Conservation (phyloP, 2,329 filamentous ascomycete species). For the Cladosporium halotolerans region DNA sequence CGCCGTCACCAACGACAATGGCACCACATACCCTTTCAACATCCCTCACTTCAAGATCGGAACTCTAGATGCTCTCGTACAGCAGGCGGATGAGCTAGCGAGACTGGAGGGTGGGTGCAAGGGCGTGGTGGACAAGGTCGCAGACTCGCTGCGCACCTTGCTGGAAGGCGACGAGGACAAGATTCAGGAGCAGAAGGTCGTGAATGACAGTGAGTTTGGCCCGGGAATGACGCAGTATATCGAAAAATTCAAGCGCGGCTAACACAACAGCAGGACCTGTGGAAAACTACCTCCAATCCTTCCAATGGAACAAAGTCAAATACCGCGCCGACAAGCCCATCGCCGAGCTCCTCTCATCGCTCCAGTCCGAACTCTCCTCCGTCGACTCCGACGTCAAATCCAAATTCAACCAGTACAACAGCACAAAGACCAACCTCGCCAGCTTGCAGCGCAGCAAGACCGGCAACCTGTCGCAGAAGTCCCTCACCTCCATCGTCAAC, state of each 20-base stretch:
- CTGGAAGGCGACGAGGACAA: slow-evolving; percentile 80
- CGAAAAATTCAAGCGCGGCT: neutral
- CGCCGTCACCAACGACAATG: slow-evolving; percentile 68
- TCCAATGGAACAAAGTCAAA: slow-evolving; percentile 96
- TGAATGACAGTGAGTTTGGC: slow-evolving; percentile 73
- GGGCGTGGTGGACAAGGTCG: slow-evolving; percentile 78
- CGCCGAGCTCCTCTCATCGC: slow-evolving; percentile 73
- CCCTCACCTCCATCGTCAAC: slow-evolving; percentile 80
- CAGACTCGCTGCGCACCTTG: slow-evolving; percentile 74
- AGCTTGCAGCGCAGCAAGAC: slow-evolving; percentile 81
- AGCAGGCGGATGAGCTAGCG: slow-evolving; percentile 89
- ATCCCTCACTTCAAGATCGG: slow-evolving; percentile 97
- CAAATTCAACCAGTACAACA: slow-evolving; percentile 92
- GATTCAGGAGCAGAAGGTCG: slow-evolving; percentile 78
- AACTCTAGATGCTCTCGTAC: slow-evolving; percentile 86
- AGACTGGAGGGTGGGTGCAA: slow-evolving; percentile 80
- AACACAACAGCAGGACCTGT: slow-evolving; percentile 65
- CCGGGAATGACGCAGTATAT: neutral
- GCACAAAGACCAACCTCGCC: slow-evolving; percentile 70
- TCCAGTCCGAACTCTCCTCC: slow-evolving; percentile 87
- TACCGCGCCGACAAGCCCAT: slow-evolving; percentile 90
- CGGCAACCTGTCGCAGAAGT: slow-evolving; percentile 90
- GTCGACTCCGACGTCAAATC: slow-evolving; percentile 94
- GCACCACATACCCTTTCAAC: slow-evolving; percentile 67
- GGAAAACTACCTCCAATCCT: slow-evolving; percentile 82